Base-by-base conservation (phyloP, 2,329 filamentous ascomycete species). In the Paramyrothecium sp. region DNA sequence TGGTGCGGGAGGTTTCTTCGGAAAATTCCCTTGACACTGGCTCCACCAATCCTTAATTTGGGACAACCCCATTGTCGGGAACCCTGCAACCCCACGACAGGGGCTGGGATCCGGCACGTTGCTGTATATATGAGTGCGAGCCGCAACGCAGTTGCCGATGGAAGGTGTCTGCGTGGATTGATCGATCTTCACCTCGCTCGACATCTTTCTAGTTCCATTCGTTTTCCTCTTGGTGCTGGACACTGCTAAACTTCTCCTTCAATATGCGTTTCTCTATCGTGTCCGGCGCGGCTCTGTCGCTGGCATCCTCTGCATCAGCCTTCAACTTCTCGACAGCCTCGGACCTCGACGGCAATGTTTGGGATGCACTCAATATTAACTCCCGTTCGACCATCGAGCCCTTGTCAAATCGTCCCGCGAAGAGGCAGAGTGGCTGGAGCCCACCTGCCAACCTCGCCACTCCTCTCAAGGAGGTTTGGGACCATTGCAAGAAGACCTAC, bases 401-500 rank as follows among this genome's bases (percentile, higher is more conserved):
- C 10, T 49, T 47, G 13, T 60, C 57, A 10, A 70, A 70, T 59
- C 60, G 67, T 17, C 68, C 68, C 7, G 38, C 56, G 33, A 71
- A 70, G 62, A 63, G 68, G 2, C 64, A 63, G 12, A 60, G 64
- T 0, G 67, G 67, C 54, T 72, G 68, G 67, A 67, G 57, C 58
- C 69, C 69, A 0, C 69, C 69, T 10, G 61, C 63, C 0, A 51
- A 63, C n/a, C 60, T 71, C 52, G 58, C 56, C 7, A 44, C 38
- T 0, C 62, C 69, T 2, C 60, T 72, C n/a, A 68, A 65, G 23
- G 59, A 71, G 54, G 69, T 71, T 13, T 72, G 69, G 69, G 65
- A 69, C 3, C 69, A 72, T 57, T 63, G 65, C 58, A 47, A 61
- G 38, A 13, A 59, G 50, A 70, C 69, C 11, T 71, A 72, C 56